Percentiles rank a stretch among this genome's conserved stretches.
These are phyloP conservation scores for Flaveria trinervia DNA, from an alignment of 129 eudicot genomes.

Conservation along the genomic window DNA sequence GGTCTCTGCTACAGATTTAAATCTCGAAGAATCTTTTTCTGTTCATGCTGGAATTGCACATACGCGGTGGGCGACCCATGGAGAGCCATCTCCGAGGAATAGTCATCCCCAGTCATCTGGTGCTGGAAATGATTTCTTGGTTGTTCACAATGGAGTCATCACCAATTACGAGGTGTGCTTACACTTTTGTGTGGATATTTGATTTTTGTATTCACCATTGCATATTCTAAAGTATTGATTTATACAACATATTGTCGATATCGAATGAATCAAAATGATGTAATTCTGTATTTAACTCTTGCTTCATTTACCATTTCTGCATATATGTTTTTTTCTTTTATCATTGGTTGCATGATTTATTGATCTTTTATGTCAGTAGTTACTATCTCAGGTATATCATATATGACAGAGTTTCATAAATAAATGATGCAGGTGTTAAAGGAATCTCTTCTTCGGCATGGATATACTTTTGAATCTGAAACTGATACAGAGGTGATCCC, in stretches of 20 bases:
- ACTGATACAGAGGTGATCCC: slow-evolving; percentile 99
- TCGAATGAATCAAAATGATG: neutral
- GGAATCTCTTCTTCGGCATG: slow-evolving; percentile 83
- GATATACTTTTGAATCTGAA: slow-evolving; percentile 92
- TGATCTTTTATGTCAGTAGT: neutral
- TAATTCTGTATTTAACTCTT: neutral
- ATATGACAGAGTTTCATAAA: slow-evolving; percentile 9
- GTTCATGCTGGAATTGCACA: slow-evolving; percentile 99
- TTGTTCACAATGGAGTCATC: slow-evolving; percentile 94
- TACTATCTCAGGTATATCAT: neutral
- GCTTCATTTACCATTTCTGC: slow-evolving; percentile 4
- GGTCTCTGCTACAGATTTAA: slow-evolving; percentile 67
- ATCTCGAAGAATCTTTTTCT: slow-evolving; percentile 79
- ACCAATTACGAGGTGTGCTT: slow-evolving; percentile 84
- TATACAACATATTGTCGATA: neutral
- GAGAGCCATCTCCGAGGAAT: slow-evolving; percentile 95
- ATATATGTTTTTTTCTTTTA: neutral
- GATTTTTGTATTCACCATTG: neutral
- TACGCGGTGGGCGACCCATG: slow-evolving; percentile 99
- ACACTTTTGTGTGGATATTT: neutral
- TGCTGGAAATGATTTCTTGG: slow-evolving; percentile 81
- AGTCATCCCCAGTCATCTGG: slow-evolving; percentile 99
- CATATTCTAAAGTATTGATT: neutral
- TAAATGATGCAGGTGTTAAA: slow-evolving; percentile 68
- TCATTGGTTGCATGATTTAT: neutral